Base-by-base conservation (phyloP, 2,329 filamentous ascomycete species). In the Trichophyton rubrum region DNA sequence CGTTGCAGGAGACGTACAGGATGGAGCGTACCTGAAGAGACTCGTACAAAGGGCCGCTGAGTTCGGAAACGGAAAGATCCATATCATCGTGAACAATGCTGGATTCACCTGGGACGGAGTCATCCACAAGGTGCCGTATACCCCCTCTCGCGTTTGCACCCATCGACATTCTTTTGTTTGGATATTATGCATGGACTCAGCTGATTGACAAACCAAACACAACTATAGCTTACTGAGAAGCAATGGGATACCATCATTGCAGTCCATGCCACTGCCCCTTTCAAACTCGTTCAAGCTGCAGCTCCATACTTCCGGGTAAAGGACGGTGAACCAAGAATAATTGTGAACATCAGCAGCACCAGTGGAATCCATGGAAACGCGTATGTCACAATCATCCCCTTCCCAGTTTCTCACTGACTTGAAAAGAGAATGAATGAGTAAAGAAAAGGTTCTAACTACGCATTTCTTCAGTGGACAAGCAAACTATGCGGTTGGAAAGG, bases 21-120 rank as follows among this genome's bases (percentile, higher is more conserved):
- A 89, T 70, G 78, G 83, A 55, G 75, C 78, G 20, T 92, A 93
- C 73, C 80, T 91, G 70, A 79, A 83, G 62, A 76, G 79, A 8
- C 81, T 95, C n/a, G 84, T 95, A 27, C 79, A 85, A 70, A 83
- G 85, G 69, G 81, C 89, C 0, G 90, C 88, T 0, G 86, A 85
- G 56, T 95, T 95, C 70, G 90, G 90, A 62, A 78, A 81, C 65
- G 90, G 89, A 69, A 95, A 95, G 79, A 90, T 96, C 64, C 87
- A 95, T 73, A 87, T 93, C 71, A 86, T 95, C 61, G 88, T 95
- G 62, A 95, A 95, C 75, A 95, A 95, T 72, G 90, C 90, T 0
- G 90, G 89, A 47, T 95, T 89, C 75, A 95, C 90, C 0, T 95
- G 90, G 89, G 90, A 96, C 72, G 90, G 87, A 5, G 89, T 95